These are phyloP conservation scores for Phytophthora chlamydospora DNA, from an alignment of 352 stramenopile genomes.

Conservation along the genomic window DNA sequence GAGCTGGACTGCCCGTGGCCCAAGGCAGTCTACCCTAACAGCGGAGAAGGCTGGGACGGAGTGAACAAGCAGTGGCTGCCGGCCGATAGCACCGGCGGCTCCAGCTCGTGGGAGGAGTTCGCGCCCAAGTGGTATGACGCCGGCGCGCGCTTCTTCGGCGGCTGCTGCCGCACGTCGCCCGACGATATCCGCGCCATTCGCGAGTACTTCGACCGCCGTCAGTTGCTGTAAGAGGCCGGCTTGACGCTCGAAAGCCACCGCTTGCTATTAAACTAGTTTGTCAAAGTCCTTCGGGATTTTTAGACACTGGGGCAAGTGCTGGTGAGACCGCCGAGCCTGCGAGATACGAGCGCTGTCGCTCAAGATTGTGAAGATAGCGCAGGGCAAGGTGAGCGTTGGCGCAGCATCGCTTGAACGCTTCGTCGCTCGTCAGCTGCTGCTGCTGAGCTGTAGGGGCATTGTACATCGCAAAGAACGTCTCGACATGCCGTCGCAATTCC, in stretches of 20 bases:
- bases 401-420: slow-evolving; percentile 32
- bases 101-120: slow-evolving; percentile 61
- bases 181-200: slow-evolving; percentile 72
- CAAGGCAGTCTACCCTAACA: slow-evolving; percentile 88
- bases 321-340: slow-evolving; percentile 32
- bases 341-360: slow-evolving; percentile 26
- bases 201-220: slow-evolving; percentile 48
- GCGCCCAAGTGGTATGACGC: slow-evolving; percentile 71
- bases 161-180: slow-evolving; percentile 83
- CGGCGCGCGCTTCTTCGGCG: slow-evolving; percentile 78
- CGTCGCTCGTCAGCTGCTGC: slow-evolving; percentile 10
- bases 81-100: slow-evolving; percentile 38
- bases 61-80: slow-evolving; percentile 76
- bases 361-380: slow-evolving; percentile 38
- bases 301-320: slow-evolving; percentile 21
- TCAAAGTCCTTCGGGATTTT: neutral
- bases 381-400: slow-evolving; percentile 20
- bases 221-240: slow-evolving; percentile 23
- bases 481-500: slow-evolving; percentile 35
- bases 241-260: slow-evolving; percentile 24
- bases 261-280: slow-evolving; percentile 20
- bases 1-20: slow-evolving; percentile 49
- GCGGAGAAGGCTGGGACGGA: slow-evolving; percentile 82
- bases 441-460: slow-evolving; percentile 3
- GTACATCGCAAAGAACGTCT: slow-evolving; percentile 27